phyloP scores from a whole-genome alignment of 2,329 filamentous ascomycete species.

The Hypomyces perniciosus region DNA sequence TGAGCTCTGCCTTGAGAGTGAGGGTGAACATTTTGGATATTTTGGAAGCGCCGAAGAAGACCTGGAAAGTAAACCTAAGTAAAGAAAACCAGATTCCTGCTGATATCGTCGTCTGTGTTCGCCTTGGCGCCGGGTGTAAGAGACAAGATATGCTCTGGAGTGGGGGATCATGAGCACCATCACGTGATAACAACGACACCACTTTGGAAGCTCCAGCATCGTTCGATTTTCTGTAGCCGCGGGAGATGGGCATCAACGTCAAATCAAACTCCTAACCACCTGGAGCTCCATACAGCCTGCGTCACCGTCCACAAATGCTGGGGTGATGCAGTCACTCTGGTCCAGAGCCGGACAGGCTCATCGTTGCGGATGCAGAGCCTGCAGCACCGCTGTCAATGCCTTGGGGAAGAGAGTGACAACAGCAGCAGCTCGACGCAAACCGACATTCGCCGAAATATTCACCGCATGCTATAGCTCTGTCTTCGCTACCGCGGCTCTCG shows the following conservation, averaged over 20 bases:
- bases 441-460: conserved; percentile 48
- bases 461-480: conserved; percentile 64
- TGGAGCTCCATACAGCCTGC: background rate
- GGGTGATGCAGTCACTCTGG: conserved; percentile 62
- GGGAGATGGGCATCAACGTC: conserved; percentile 1
- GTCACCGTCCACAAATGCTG: conserved; percentile 17
- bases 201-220: conserved; percentile 3
- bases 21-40: conserved; percentile 56
- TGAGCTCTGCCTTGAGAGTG: conserved; percentile 60
- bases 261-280: conserved; percentile 3
- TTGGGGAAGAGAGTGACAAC: conserved; percentile 47
- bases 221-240: conserved; percentile 7
- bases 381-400: conserved; percentile 44
- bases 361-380: conserved; percentile 58
- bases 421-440: conserved; percentile 42
- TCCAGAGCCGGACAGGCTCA: conserved; percentile 59
- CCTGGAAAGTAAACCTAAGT: background rate
- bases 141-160: conserved; percentile 1
- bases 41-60: background rate
- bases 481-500: conserved; percentile 57
- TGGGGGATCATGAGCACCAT: background rate
- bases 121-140: background rate
- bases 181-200: conserved; percentile 10
- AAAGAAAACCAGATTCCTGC: background rate
- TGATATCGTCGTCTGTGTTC: background rate